Conservation (phyloP, 2,329 filamentous ascomycete genomes). For the Pestalotiopsis sp. region DNA sequence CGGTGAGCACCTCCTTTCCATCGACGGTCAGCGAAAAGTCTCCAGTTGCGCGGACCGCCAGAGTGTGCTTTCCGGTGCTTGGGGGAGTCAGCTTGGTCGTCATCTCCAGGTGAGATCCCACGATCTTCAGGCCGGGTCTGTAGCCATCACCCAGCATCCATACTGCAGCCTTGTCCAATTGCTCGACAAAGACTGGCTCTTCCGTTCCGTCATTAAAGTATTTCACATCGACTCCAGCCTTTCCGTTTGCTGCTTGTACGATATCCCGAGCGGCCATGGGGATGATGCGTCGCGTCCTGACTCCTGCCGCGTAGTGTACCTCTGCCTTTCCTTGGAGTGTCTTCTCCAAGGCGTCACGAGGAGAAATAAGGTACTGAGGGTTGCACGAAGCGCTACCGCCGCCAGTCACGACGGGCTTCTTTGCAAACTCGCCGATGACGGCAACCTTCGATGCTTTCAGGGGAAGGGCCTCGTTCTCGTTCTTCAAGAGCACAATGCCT, state of each 20-base stretch:
- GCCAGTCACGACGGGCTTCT: conserved; percentile 5
- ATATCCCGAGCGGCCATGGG: conserved; percentile 14
- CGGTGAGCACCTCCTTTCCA: conserved; percentile 16
- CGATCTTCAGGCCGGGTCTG: conserved; percentile 18
- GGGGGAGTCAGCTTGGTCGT: conserved; percentile 17
- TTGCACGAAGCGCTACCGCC: conserved; percentile 10
- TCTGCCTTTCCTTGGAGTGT: neutral
- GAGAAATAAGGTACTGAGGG: conserved; percentile 4
- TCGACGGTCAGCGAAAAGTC: conserved; percentile 17
- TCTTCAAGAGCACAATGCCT: conserved; percentile 78
- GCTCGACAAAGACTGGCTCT: conserved; percentile 16
- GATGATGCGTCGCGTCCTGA: conserved; percentile 14
- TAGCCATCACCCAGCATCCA: conserved; percentile 23
- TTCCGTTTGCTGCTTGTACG: conserved; percentile 16
- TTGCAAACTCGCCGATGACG: conserved; percentile 4
- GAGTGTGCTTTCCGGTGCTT: conserved; percentile 19
- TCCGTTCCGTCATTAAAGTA: conserved; percentile 20
- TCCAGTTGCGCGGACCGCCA: conserved; percentile 19
- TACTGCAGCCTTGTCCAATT: conserved; percentile 19
- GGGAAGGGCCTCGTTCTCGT: conserved; percentile 64
- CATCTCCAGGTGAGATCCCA: conserved; percentile 19
- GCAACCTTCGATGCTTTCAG: conserved; percentile 53
- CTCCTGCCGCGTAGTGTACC: neutral
- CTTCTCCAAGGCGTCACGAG: neutral
- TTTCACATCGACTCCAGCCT: conserved; percentile 17